Base-by-base conservation (phyloP, 2,329 filamentous ascomycete species). In the Lachnellula occidentalis region DNA sequence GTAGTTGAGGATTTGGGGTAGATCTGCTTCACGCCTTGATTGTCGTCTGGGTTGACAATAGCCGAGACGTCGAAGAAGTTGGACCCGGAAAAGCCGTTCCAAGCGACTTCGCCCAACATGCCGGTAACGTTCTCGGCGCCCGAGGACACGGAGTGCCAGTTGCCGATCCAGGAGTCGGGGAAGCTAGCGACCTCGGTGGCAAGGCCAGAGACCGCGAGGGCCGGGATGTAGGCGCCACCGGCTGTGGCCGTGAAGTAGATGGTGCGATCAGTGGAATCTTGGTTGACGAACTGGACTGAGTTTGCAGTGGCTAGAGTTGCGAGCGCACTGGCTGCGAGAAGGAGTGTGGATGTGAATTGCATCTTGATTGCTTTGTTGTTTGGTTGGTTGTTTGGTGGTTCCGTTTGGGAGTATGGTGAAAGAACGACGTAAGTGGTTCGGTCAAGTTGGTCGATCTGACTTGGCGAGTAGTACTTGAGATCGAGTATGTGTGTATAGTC, bases 31-130 rank as follows among this genome's bases (percentile, higher is more conserved):
- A 83, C 73, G 62, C 78, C 78, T 59, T 75, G 54, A 60, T 70
- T 62, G 68, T 82, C 80, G 39, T 65, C 64, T 49, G 77, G 69
- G 68, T 78, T 70, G 62, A 81, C 77, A 59, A 83, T 82, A 66
- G 79, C 79, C 11, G 78, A 81, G 58, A 83, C 78, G 59, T 83
- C 80, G 55, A 79, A 83, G 74, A 76, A 83, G 54, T 76, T 80
- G 55, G 72, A 57, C 59, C 71, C 78, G 50, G 67, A 64, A 69
- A 69, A 79, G 64, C 75, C 77, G 51, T 75, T 70, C 60, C 79
- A 80, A 4, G 74, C 73, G 7, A 80, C 74, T 64, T 80, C 77
- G 19, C 77, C 78, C 2, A 81, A 70, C 53, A 80, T 82, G 61
- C 79, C 79, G 5, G 73, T 67, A 42, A 64, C 62, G 60, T 75